These are phyloP conservation scores for Meyerozyma sp. DNA, from an alignment of 1,139 yeast genomes.

Conservation along the genomic window DNA sequence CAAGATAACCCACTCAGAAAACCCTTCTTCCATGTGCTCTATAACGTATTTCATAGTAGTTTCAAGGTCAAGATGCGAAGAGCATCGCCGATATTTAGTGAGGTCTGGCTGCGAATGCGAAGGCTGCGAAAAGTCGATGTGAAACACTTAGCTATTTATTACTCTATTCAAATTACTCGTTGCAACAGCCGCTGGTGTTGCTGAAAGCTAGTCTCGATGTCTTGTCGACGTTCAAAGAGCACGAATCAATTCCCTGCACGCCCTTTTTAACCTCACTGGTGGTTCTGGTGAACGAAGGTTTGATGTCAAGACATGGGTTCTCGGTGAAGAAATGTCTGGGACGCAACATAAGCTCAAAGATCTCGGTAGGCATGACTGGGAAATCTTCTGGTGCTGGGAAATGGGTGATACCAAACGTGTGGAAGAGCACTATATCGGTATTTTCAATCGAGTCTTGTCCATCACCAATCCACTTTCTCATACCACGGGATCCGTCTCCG, in stretches of 20 bases:
- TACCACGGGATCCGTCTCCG: constrained; percentile 67
- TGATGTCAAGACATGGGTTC: constrained; percentile 72
- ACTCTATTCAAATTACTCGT: neutral
- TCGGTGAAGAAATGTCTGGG: constrained; percentile 75
- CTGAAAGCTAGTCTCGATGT: constrained; percentile 38
- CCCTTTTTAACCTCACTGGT: constrained; percentile 51
- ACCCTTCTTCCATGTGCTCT: constrained; percentile 97
- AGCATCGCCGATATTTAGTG: neutral
- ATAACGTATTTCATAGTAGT: constrained; percentile 74
- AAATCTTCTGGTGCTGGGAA: constrained; percentile 88
- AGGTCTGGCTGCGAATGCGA: neutral
- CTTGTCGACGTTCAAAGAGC: constrained; percentile 35
- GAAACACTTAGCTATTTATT: neutral
- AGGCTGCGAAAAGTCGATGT: neutral
- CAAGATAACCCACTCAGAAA: constrained; percentile 90
- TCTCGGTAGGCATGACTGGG: constrained; percentile 87
- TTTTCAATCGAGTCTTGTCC: constrained; percentile 58
- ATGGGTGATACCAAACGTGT: constrained; percentile 79
- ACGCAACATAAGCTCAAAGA: constrained; percentile 65
- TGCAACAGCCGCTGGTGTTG: constrained; percentile 8
- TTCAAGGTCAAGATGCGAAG: neutral
- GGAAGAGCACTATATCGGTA: constrained; percentile 69
- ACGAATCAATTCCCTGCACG: constrained; percentile 26
- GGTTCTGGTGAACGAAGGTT: constrained; percentile 64
- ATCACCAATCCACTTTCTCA: constrained; percentile 70